Conservation (phyloP, 768 basidiomycete genomes). For the Mycena filopes region DNA sequence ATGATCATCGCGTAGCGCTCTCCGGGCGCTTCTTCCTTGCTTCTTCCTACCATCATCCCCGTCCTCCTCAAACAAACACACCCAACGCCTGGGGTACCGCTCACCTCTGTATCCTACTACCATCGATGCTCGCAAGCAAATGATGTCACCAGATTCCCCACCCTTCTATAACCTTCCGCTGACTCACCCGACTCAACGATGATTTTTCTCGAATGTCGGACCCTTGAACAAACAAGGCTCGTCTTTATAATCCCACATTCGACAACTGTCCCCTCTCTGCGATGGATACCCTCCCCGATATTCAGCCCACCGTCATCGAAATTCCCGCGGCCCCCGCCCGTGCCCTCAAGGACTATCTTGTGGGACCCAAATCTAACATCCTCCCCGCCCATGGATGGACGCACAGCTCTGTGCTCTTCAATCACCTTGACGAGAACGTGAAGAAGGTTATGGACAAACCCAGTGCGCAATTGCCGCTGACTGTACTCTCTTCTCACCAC, state of each 20-base stretch:
- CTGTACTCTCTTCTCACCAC: neutral
- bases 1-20: too few species aligned
- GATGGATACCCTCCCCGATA: neutral
- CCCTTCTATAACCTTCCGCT: neutral
- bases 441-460: constrained; percentile 9
- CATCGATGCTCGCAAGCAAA: neutral
- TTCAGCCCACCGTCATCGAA: neutral
- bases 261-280: neutral
- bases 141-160: neutral
- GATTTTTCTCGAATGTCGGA: constrained; percentile 14
- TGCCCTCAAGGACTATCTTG: constrained; percentile 3
- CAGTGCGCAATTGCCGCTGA: neutral
- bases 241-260: neutral
- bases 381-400: constrained; percentile 15
- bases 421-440: constrained; percentile 4
- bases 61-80: too few species aligned
- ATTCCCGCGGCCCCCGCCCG: neutral
- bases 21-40: too few species aligned
- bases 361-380: constrained; percentile 2
- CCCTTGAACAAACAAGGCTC: neutral
- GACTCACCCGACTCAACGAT: constrained; percentile 9
- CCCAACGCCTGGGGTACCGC: too few species aligned
- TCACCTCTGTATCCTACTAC: too few species aligned
- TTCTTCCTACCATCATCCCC: too few species aligned
- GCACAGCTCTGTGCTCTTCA: neutral